phyloP scores from a whole-genome alignment of 176 grass and related monocot species.

The Juncus inflexus region DNA sequence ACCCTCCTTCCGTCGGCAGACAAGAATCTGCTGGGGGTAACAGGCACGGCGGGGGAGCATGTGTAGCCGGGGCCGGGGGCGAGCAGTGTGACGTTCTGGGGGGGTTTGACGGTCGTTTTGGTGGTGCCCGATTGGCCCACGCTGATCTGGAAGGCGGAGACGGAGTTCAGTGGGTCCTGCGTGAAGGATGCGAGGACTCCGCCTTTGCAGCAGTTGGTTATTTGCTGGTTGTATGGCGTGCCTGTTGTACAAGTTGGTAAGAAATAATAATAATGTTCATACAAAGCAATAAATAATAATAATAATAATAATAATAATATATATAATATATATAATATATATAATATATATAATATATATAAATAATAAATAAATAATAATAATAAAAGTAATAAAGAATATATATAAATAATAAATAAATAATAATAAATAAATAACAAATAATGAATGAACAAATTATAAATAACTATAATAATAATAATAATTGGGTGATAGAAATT shows the following conservation, averaged over 20 bases:
- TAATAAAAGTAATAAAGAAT: too few species aligned
- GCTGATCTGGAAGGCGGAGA: constrained; percentile 61
- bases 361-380: too few species aligned
- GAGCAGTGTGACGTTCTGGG: constrained; percentile 48
- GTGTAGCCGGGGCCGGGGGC: constrained; percentile 64
- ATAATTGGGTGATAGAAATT: too few species aligned
- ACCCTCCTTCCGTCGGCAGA: constrained; percentile 55
- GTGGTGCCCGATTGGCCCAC: constrained; percentile 62
- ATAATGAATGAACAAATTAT: too few species aligned
- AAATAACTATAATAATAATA: too few species aligned
- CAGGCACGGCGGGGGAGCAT: constrained; percentile 37
- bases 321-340: too few species aligned
- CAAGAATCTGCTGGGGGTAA: constrained; percentile 54
- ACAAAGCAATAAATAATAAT: too few species aligned
- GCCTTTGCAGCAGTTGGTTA: constrained; percentile 67
- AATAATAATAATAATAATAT: too few species aligned
- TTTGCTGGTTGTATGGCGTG: constrained; percentile 46
- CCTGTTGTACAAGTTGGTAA: neutral
- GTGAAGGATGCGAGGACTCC: constrained; percentile 60
- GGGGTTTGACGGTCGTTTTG: constrained; percentile 52
- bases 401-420: too few species aligned
- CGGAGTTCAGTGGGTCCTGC: constrained; percentile 51
- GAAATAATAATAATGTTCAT: too few species aligned
- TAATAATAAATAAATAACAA: too few species aligned
- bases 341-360: too few species aligned